These are phyloP conservation scores for Fusarium tjaetaba DNA, from an alignment of 2,329 filamentous ascomycete species.

Conservation along the genomic window DNA sequence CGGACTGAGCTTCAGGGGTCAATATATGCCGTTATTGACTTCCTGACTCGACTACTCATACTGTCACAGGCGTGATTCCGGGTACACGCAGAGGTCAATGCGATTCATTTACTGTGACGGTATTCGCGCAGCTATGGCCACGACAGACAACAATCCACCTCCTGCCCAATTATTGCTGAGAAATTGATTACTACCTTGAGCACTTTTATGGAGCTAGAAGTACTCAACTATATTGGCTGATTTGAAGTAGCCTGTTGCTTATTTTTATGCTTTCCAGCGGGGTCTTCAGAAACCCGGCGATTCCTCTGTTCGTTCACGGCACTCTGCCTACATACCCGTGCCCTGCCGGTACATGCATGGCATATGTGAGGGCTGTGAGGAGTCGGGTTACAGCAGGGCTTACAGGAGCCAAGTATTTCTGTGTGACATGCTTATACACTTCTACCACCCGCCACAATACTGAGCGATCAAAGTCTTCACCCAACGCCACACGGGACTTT, in stretches of 20 bases:
- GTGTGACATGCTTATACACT: constrained; percentile 33
- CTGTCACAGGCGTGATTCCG: constrained; percentile 28
- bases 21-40: constrained; percentile 22
- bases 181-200: constrained; percentile 1
- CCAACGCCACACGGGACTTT: constrained; percentile 14
- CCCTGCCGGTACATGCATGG: constrained; percentile 42
- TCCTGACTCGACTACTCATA: constrained; percentile 18
- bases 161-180: constrained; percentile 17
- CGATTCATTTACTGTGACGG: constrained; percentile 25
- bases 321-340: constrained; percentile 31
- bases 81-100: constrained; percentile 35
- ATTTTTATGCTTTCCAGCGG: constrained; percentile 1
- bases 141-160: constrained; percentile 15
- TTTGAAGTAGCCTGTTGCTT: background rate
- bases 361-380: constrained; percentile 14
- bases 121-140: constrained; percentile 25
- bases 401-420: constrained; percentile 19
- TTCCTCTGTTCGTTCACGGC: constrained; percentile 28
- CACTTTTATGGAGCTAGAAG: constrained; percentile 11
- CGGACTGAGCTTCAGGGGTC: constrained; percentile 14
- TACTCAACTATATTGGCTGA: constrained; percentile 13
- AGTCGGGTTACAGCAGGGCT: constrained; percentile 17
- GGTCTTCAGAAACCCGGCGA: constrained; percentile 18
- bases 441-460: constrained; percentile 23
- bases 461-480: constrained; percentile 1